A percentile compares a stretch with the other conserved stretches of the same genome.
phyloP scores from a whole-genome alignment of 441 rosid species.

The Gossypium gossypioides region DNA sequence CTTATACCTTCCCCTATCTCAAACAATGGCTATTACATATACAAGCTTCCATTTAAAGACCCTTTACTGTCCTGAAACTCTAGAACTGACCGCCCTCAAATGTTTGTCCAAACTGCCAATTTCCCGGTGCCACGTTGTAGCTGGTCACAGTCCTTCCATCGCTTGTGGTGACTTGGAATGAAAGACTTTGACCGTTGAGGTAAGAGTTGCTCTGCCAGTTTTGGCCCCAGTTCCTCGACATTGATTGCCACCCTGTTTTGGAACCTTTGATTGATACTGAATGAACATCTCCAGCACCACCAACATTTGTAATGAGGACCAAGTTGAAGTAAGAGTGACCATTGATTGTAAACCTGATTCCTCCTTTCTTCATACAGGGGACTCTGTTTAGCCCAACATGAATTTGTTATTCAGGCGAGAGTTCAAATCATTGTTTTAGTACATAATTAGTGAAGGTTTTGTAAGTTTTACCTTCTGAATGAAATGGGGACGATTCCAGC shows the following conservation, averaged over 20 bases:
- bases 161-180: constrained; percentile 65
- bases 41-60: background rate
- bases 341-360: constrained; percentile 52
- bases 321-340: constrained; percentile 70
- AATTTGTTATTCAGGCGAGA: background rate
- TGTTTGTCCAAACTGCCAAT: constrained; percentile 86
- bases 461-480: constrained; percentile 49
- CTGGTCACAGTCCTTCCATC: constrained; percentile 57
- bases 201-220: constrained; percentile 69
- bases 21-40: background rate
- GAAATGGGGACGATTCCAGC: constrained; percentile 87
- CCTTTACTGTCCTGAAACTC: background rate
- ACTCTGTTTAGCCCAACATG: constrained; percentile 30
- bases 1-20: constrained; percentile 2
- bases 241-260: constrained; percentile 48
- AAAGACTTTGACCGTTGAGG: constrained; percentile 54
- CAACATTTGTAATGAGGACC: constrained; percentile 53
- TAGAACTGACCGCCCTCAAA: constrained; percentile 55
- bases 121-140: constrained; percentile 38
- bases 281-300: constrained; percentile 55
- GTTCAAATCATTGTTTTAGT: background rate
- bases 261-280: constrained; percentile 54
- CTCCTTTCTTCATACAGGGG: constrained; percentile 58
- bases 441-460: background rate
- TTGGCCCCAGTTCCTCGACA: constrained; percentile 78